Base-by-base conservation (phyloP, 2,329 filamentous ascomycete genomes). In the Diaporthe ampelina region DNA sequence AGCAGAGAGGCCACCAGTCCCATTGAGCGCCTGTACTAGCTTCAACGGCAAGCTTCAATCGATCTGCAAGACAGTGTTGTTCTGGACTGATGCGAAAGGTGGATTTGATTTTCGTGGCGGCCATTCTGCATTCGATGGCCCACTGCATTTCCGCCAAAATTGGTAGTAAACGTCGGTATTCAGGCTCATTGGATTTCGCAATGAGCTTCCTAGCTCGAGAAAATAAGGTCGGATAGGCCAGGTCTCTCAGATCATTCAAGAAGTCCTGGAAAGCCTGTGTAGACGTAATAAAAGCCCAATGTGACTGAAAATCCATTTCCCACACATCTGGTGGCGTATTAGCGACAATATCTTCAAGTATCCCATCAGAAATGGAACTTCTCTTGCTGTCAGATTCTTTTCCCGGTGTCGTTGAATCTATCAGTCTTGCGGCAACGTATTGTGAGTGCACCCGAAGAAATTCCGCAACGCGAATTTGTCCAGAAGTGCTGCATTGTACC, bases 1-100 rank as follows among this genome's bases (percentile, higher is more conserved):
- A 15, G 56, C 29, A 37, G 56, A 58, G 35, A n/a, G 29, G 56
- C 56, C 56, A 37, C 56, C 56, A 58, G 19, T 58, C 56, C 56
- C 56, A 58, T n/a, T 35, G 17, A n/a, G 29, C 10, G 19, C 56
- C 32, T 35, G 56, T 58, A 37, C 56, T 58, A 24, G 29, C 32
- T 26, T 57, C 54, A 57, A 57, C 19, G 17, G 29, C 54, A 35
- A 57, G 54, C 10, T 57, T 57, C 26, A 57, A 57, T 35, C 56
- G 32, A 58, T 35, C 56, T 37, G 32, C 29, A 8, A 58, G 10
- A 21, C 32, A n/a, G 56, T 37, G 17, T 13, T 13, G 8, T 8
- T n/a, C 17, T 58, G 29, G 56, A 9, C 10, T 37, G 56, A 58
- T 58, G 56, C 32, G 11, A 21, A 58, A 58, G 29, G 19, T n/a